These are phyloP conservation scores for Typha latifolia DNA, from an alignment of 176 grass and related monocot species.

Conservation along the genomic window DNA sequence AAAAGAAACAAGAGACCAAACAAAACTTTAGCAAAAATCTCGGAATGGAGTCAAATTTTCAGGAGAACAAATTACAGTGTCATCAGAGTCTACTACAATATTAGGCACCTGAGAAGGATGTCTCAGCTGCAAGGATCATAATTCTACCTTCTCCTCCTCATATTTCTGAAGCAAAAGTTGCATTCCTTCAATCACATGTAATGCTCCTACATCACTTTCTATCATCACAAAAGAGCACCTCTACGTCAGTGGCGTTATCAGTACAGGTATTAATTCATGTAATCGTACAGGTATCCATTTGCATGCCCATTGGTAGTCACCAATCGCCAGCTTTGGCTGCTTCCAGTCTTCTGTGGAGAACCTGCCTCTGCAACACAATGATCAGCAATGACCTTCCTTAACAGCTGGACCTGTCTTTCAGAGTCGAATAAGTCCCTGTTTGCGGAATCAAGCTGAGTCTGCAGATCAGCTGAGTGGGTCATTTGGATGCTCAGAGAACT, in stretches of 20 bases:
- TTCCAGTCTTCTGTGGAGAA: constrained; percentile 1
- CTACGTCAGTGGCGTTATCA: constrained; percentile 9
- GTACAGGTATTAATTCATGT: neutral
- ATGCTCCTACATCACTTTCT: constrained; percentile 26
- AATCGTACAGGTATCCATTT: constrained; percentile 8
- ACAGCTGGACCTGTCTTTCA: constrained; percentile 40
- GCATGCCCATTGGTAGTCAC: constrained; percentile 10
- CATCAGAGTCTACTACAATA: constrained; percentile 26
- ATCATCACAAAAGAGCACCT: constrained; percentile 31
- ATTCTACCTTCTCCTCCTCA: constrained; percentile 41
- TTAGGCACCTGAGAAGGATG: constrained; percentile 29
- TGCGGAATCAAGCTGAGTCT: constrained; percentile 28
- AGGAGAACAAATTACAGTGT: neutral
- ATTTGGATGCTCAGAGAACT: constrained; percentile 35
- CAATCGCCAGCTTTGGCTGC: neutral
- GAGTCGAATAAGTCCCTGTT: constrained; percentile 34
- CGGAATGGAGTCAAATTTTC: too few relatives aligned
- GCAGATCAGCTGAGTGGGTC: constrained; percentile 24
- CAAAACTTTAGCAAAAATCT: too few relatives aligned
- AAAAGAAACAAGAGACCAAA: too few relatives aligned
- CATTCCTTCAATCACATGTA: constrained; percentile 43
- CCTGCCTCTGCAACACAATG: constrained; percentile 22
- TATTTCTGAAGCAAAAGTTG: constrained; percentile 41
- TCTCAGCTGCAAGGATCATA: constrained; percentile 31
- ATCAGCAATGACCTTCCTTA: constrained; percentile 45